Conservation (phyloP, 1,284 basidiomycete species). For the Pascua sp. region DNA sequence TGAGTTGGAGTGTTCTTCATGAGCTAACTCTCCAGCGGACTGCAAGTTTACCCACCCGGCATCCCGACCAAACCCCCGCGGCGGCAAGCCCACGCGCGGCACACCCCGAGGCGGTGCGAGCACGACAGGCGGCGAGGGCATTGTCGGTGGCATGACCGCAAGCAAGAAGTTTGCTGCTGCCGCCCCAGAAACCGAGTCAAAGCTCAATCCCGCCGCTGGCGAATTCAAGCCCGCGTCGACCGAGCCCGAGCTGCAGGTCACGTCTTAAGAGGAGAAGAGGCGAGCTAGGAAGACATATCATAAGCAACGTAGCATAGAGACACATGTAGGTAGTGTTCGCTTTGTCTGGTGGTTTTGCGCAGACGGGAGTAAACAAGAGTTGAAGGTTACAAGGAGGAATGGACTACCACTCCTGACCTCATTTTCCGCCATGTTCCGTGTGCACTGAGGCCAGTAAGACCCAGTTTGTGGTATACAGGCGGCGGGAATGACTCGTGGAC, state of each 20-base stretch:
- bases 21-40: slow-evolving; percentile 20
- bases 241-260: slow-evolving; percentile 23
- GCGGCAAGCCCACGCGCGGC: slow-evolving; percentile 6
- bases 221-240: slow-evolving; percentile 32
- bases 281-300: too few relatives aligned
- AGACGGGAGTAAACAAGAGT: too few relatives aligned
- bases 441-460: too few relatives aligned
- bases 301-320: too few relatives aligned
- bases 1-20: slow-evolving; percentile 16
- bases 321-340: too few relatives aligned
- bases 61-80: slow-evolving; percentile 26
- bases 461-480: too few relatives aligned
- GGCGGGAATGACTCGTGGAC: too few relatives aligned
- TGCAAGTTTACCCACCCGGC: slow-evolving; percentile 40
- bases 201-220: slow-evolving; percentile 29
- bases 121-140: slow-evolving; percentile 7
- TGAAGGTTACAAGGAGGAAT: too few relatives aligned
- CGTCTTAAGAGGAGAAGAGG: slow-evolving; percentile 3
- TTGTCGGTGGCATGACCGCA: slow-evolving; percentile 25
- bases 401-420: too few relatives aligned
- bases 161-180: slow-evolving; percentile 34
- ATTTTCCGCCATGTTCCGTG: too few relatives aligned
- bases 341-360: too few relatives aligned
- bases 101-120: neutral
- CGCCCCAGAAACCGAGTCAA: slow-evolving; percentile 3